Evolutionary conservation across 2,329 filamentous ascomycete genomes (phyloP).

Genomic region (Botrytis fabae): DNA sequence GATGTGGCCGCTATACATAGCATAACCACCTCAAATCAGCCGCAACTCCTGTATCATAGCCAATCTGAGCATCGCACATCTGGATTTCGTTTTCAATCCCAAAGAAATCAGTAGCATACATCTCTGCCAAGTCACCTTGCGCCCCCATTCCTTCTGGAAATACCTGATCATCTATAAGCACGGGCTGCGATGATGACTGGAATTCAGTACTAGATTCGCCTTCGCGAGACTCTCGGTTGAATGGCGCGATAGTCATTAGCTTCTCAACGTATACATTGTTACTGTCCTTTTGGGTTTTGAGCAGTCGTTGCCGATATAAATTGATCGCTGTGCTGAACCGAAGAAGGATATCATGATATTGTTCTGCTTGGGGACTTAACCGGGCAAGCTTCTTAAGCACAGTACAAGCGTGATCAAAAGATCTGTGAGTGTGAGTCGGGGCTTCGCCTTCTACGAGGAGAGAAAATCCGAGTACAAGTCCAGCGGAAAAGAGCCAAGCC

Average conservation of each 20-base stretch:
- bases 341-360: slow-evolving; percentile 13
- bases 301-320: neutral
- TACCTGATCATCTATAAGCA: neutral
- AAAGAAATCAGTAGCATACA: slow-evolving; percentile 12
- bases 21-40: slow-evolving; percentile 16
- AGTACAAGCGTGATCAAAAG: neutral
- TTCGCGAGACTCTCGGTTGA: neutral
- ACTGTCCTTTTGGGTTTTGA: neutral
- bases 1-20: slow-evolving; percentile 1
- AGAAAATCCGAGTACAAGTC: slow-evolving; percentile 13
- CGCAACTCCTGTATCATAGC: slow-evolving; percentile 13
- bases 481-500: slow-evolving; percentile 11
- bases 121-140: neutral
- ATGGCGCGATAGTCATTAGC: slow-evolving; percentile 8
- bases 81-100: slow-evolving; percentile 13
- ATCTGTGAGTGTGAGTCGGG: neutral
- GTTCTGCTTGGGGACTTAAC: slow-evolving; percentile 5
- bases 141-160: neutral
- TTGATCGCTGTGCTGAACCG: slow-evolving; percentile 1
- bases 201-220: neutral
- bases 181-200: neutral
- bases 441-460: slow-evolving; percentile 10
- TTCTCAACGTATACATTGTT: slow-evolving; percentile 12
- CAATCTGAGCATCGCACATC: slow-evolving; percentile 12
- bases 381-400: slow-evolving; percentile 3